Conservation (phyloP, 1,284 basidiomycete species). For the Irpex sp. region DNA sequence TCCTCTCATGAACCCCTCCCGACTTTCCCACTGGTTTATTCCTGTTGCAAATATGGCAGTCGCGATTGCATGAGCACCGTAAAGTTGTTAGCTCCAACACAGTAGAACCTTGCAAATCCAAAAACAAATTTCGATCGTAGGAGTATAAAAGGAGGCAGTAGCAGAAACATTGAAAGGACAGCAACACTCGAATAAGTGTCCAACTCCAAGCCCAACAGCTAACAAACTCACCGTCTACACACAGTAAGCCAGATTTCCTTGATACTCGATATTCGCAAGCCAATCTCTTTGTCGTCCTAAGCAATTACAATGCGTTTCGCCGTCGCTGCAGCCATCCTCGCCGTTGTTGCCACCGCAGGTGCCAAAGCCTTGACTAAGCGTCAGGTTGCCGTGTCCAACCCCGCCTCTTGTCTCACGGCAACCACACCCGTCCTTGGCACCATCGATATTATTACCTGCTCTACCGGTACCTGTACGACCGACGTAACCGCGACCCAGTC, state of each 20-base stretch:
- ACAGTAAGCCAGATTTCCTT: neutral
- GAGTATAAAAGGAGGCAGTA: neutral
- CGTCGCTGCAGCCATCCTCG: neutral
- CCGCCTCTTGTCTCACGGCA: neutral
- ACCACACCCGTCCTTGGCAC: neutral
- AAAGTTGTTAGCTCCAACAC: neutral
- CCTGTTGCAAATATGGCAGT: neutral
- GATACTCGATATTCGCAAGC: neutral
- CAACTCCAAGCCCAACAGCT: neutral
- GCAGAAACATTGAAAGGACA: neutral
- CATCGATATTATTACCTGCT: neutral
- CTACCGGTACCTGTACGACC: neutral
- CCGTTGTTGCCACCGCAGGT: neutral
- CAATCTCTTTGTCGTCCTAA: neutral
- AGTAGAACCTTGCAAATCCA: neutral
- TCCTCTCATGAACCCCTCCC: neutral
- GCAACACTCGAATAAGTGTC: conserved; percentile 2
- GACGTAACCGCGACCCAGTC: neutral
- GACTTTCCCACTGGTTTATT: neutral
- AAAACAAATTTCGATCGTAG: neutral
- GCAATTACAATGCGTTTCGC: neutral
- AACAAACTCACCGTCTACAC: neutral
- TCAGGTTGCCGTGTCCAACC: neutral
- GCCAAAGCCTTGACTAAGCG: neutral
- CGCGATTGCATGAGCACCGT: neutral